These are phyloP conservation scores for Chaetoscypha palmicola DNA, from an alignment of 2,329 filamentous ascomycete species.

Conservation along the genomic window DNA sequence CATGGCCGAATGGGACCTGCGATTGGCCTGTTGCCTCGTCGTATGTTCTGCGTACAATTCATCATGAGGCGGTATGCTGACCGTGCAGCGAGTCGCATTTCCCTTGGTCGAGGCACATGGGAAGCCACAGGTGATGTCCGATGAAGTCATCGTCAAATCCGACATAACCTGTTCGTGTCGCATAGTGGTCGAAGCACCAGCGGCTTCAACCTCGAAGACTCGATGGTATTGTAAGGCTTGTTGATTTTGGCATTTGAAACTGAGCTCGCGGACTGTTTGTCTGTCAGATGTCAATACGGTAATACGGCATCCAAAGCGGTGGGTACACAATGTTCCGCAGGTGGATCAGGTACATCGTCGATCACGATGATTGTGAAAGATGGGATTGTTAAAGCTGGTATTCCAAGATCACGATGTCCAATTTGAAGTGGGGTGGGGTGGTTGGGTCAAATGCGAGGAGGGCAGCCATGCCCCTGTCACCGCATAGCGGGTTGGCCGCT, in stretches of 20 bases:
- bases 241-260: neutral
- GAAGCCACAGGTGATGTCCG: neutral
- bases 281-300: too few species aligned
- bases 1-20: neutral
- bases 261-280: neutral
- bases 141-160: conserved; percentile 5
- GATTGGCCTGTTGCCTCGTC: neutral
- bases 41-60: neutral
- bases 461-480: too few species aligned
- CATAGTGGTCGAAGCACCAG: neutral
- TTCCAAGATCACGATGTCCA: conserved; percentile 4
- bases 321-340: neutral
- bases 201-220: neutral
- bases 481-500: too few species aligned
- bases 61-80: neutral
- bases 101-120: neutral
- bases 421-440: too few species aligned
- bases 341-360: conserved; percentile 8
- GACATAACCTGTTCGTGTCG: neutral
- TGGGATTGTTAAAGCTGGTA: conserved; percentile 4
- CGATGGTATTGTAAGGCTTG: neutral
- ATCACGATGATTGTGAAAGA: conserved; percentile 1
- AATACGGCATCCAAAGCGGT: neutral
- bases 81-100: conserved; percentile 3
- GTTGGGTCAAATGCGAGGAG: too few species aligned